Base-by-base conservation (phyloP, 768 basidiomycete species). In the Rhodocollybia butyracea region DNA sequence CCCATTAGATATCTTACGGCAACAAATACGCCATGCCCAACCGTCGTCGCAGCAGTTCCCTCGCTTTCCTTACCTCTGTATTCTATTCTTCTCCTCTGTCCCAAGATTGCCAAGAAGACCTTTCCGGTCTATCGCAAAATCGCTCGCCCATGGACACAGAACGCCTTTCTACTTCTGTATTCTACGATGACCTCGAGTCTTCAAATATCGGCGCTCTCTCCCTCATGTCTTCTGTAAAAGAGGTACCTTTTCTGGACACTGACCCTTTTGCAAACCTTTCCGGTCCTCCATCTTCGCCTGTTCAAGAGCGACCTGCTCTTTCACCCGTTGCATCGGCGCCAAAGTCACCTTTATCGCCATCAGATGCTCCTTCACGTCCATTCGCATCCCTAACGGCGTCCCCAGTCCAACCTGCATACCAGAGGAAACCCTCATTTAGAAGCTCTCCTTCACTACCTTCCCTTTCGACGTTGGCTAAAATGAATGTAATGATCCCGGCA, bases 211-310 rank as follows among this genome's bases (percentile, higher is more conserved):
- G 17, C n/a, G 38, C 55, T 5, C 40, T 59, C 34, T 21, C 45
- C 5, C 29, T 55, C 19, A 27, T 48, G 22, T 15, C 34, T 38
- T 29, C 58, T 17, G n/a, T 21, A 43, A 43, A 22, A 47, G 46
- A 41, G 30, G n/a, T 77, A 72, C 38, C 41, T 57, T 74, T 88
- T 19, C 71, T 87, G 24, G 88, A 89, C 61, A 83, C 85, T 50
- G 88, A 90, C 61, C 88, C 88, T 2, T 90, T 90, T 61, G 88
- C 88, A 21, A 82, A 84, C 57, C 72, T 86, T 13, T 70, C 76
- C 0, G 62, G 56, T 6, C 40, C 51, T 3, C 58, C 45, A 34
- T 62, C 65, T 22, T 56, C 55, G n/a, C 42, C 56, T 34, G 57
- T 50, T 41, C 48, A 43, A 38, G 55, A 45, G 53, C 51, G 53